Conservation (phyloP, 495 filamentous ascomycete genomes). For the Thermothielavioides terrestris region DNA sequence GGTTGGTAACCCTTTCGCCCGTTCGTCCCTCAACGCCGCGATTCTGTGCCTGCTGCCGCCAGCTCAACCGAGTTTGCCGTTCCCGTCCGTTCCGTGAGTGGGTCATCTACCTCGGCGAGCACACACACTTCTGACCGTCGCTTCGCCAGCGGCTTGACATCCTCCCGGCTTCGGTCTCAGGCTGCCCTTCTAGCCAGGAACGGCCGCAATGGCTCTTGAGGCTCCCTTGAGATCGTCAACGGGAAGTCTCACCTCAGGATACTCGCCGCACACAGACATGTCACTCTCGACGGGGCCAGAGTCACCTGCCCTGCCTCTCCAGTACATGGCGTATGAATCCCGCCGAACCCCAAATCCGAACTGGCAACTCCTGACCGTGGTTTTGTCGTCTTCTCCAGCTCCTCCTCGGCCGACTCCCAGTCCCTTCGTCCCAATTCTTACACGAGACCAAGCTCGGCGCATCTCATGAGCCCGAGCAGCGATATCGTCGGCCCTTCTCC, state of each 20-base stretch:
- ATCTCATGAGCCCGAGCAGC: conserved; percentile 39
- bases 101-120: no score
- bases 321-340: conserved; percentile 40
- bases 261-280: conserved; percentile 52
- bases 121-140: neutral
- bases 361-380: conserved; percentile 3
- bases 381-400: conserved; percentile 19
- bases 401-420: conserved; percentile 34
- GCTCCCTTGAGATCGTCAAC: conserved; percentile 47
- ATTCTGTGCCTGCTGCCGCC: no score
- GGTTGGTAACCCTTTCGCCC: no score
- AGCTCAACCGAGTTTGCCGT: no score
- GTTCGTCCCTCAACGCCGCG: no score
- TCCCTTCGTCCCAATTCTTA: conserved; percentile 35
- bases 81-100: no score
- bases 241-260: conserved; percentile 48
- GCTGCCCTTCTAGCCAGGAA: conserved; percentile 2
- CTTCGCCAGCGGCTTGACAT: neutral
- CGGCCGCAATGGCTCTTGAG: conserved; percentile 49
- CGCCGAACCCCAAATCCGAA: neutral
- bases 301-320: conserved; percentile 38
- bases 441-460: conserved; percentile 31
- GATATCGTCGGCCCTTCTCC: conserved; percentile 65
- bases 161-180: neutral
- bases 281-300: conserved; percentile 46